Evolutionary conservation across 805 yeast species (phyloP), one percentile per base, ranked within the genome.

Genomic region (Candida montana): DNA sequence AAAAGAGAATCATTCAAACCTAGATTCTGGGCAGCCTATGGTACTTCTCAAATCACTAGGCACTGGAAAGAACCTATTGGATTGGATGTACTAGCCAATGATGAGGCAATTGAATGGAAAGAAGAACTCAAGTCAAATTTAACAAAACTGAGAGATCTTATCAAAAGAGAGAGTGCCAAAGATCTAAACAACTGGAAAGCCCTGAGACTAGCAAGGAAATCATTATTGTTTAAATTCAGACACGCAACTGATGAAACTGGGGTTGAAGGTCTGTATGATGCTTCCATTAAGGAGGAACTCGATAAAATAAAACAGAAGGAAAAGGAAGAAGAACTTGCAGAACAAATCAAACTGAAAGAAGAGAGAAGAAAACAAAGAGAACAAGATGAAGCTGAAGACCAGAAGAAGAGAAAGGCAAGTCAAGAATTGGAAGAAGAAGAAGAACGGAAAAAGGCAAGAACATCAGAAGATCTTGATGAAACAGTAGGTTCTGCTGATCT

Each of bases 31-130:
- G 57, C 59, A 9, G 12, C 33, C 6, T 47, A 42, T 31, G 61
- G 61, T 15, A 51, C 57, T 3, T 19, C 41, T 7, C 51, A 42
- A 35, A 48, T 57, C 30, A 63, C 65, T 2, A 51, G 53, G 20
- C 55, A 59, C 19, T 70, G 73, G 75, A 67, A 63, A 37, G 58
- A 59, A 5, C 47, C 50, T 10, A 67, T 70, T 3, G 78, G 77
- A 0, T 35, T 72, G 13, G 60, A 61, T 2, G 32, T 45, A n/a
- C 53, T 71, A 27, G 33, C 44, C 29, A 54, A 48, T n/a, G 39
- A 40, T 12, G n/a, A 30, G 26, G 35, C 33, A 35, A 12, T 17
- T 17, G 21, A 45, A 32, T 40, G 39, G 19, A 13, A 31, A 7
- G 30, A 33, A 12, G 44, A 46, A 27, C 28, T 42, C 21, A 40